Percentiles rank a stretch among this genome's conserved stretches.
Conservation (phyloP, 169 alveolate genomes). For the Perkinsus chesapeaki region DNA sequence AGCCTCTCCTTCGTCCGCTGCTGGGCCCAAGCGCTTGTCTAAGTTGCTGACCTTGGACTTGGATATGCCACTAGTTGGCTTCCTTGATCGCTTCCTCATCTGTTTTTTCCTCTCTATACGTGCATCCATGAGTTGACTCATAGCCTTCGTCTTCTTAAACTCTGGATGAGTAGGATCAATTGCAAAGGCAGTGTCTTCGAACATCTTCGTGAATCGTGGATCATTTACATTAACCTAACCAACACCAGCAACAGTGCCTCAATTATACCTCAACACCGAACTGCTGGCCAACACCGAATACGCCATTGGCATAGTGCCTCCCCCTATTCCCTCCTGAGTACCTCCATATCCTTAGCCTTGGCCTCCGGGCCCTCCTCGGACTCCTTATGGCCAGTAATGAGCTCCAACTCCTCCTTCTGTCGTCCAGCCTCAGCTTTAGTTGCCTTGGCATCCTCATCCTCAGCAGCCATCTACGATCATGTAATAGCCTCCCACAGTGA, state of each 20-base stretch:
- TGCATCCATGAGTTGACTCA: neutral
- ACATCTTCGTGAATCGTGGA: slow-evolving; percentile 32
- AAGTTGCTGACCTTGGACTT: neutral
- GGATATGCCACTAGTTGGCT: neutral
- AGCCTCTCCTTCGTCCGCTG: too few species aligned
- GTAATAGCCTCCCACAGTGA: neutral
- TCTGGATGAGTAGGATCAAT: slow-evolving; percentile 34
- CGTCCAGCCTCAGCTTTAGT: neutral
- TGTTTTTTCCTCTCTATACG: neutral
- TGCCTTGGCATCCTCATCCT: neutral
- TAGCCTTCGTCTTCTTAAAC: slow-evolving; percentile 10
- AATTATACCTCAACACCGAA: too few species aligned
- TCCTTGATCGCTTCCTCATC: neutral
- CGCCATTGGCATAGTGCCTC: too few species aligned
- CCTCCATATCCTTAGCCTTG: neutral
- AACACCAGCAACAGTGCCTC: too few species aligned
- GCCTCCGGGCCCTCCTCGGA: neutral
- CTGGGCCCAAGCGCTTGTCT: neutral
- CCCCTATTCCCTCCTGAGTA: too few species aligned
- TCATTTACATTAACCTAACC: slow-evolving; percentile 23
- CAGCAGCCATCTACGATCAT: neutral
- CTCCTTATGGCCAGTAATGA: neutral
- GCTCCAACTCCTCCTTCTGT: neutral
- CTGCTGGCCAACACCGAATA: too few species aligned
- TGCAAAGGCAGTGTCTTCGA: slow-evolving; percentile 32